phyloP scores from a whole-genome alignment of 2,329 filamentous ascomycete genomes.

The Phoma sp. region DNA sequence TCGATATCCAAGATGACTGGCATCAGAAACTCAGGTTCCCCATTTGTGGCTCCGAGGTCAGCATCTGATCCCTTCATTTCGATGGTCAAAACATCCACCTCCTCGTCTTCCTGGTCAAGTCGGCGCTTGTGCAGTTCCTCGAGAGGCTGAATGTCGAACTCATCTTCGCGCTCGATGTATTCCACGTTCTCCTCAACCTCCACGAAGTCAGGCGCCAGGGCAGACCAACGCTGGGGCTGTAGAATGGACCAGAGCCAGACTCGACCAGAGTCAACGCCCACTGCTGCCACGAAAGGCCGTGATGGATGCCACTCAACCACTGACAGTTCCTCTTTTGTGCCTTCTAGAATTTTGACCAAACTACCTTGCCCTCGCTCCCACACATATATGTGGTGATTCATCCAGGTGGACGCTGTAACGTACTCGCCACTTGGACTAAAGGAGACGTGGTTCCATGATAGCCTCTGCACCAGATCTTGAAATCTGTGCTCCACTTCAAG shows the following conservation, averaged over 20 bases:
- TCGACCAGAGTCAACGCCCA: slow-evolving; percentile 87
- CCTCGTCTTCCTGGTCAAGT: slow-evolving; percentile 89
- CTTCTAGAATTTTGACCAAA: slow-evolving; percentile 94
- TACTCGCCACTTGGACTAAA: slow-evolving; percentile 96
- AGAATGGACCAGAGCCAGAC: slow-evolving; percentile 97
- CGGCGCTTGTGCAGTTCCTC: slow-evolving; percentile 92
- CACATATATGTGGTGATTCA: slow-evolving; percentile 98
- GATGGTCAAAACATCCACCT: slow-evolving; percentile 85
- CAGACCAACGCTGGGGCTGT: slow-evolving; percentile 95
- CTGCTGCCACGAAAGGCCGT: slow-evolving; percentile 84
- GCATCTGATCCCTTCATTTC: slow-evolving; percentile 63
- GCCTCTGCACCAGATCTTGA: slow-evolving; percentile 91
- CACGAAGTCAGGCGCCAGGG: slow-evolving; percentile 92
- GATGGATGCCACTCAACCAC: slow-evolving; percentile 94
- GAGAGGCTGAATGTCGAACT: slow-evolving; percentile 96
- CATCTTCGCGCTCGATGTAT: slow-evolving; percentile 93
- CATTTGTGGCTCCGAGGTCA: slow-evolving; percentile 53
- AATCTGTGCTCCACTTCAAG: slow-evolving; percentile 97
- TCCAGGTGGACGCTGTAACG: slow-evolving; percentile 93
- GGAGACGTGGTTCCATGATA: slow-evolving; percentile 96
- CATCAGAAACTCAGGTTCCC: slow-evolving; percentile 75
- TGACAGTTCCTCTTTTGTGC: slow-evolving; percentile 93
- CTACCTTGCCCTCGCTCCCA: slow-evolving; percentile 96
- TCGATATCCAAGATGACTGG: slow-evolving; percentile 92
- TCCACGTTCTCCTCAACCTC: slow-evolving; percentile 99